A percentile compares a stretch with the other conserved stretches of the same genome.
These are phyloP conservation scores for Piper longum DNA, from an alignment of 164 flowering plant genomes.

Conservation along the genomic window DNA sequence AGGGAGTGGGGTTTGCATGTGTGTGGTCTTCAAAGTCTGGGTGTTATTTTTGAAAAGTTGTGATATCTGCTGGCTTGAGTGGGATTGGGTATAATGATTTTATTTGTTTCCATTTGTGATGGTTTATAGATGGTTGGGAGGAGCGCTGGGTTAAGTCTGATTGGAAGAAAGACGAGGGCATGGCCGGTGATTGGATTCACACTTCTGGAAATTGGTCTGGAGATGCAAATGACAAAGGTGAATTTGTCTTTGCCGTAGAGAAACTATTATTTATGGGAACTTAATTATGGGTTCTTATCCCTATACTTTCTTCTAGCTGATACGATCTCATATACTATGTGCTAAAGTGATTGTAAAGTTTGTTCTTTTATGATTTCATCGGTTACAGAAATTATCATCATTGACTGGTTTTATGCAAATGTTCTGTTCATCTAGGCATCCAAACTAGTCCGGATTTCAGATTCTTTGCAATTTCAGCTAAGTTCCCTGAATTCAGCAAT, in stretches of 20 bases:
- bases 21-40: too few species aligned
- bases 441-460: constrained; percentile 18
- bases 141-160: constrained; percentile 29
- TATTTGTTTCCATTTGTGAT: neutral
- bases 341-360: too few species aligned
- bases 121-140: constrained; percentile 25
- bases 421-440: constrained; percentile 14
- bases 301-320: too few species aligned
- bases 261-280: too few species aligned
- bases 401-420: neutral
- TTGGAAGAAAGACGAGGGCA: constrained; percentile 25
- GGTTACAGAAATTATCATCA: too few species aligned
- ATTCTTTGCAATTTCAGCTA: constrained; percentile 26
- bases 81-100: neutral
- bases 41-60: too few species aligned
- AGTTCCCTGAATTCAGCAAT: constrained; percentile 27
- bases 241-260: neutral
- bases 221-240: constrained; percentile 31
- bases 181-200: constrained; percentile 26
- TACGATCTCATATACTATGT: too few species aligned
- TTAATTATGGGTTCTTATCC: too few species aligned
- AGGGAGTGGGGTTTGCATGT: too few species aligned
- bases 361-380: too few species aligned
- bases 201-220: constrained; percentile 32
- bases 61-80: too few species aligned